phyloP scores from a whole-genome alignment of 2,329 filamentous ascomycete species.

The Neurospora crassa region DNA sequence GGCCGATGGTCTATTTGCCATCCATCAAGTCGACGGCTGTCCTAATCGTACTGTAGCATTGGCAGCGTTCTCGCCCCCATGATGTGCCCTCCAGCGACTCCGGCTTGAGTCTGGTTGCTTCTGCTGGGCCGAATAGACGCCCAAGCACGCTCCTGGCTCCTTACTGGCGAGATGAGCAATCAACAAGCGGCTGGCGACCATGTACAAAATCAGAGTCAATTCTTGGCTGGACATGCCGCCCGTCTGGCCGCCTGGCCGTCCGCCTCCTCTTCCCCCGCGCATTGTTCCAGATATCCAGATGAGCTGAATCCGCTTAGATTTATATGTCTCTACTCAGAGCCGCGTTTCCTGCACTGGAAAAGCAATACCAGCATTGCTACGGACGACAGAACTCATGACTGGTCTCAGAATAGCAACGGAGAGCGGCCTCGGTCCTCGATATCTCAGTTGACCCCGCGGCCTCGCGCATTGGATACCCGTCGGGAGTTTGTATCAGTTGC shows the following conservation, averaged over 20 bases:
- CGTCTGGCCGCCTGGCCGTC: neutral
- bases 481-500: neutral
- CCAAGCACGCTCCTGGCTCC: neutral
- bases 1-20: neutral
- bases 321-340: neutral
- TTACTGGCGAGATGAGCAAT: neutral
- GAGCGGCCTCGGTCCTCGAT: neutral
- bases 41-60: neutral
- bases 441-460: neutral
- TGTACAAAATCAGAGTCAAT: neutral
- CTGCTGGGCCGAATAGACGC: neutral
- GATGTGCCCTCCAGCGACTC: neutral
- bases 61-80: neutral
- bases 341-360: neutral
- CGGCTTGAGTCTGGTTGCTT: neutral
- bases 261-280: neutral
- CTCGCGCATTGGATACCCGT: neutral
- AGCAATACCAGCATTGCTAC: neutral
- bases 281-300: neutral
- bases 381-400: neutral
- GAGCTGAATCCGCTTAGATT: neutral
- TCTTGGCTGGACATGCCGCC: neutral
- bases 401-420: neutral
- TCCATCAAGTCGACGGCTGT: neutral
- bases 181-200: neutral